A percentile compares a stretch with the other conserved stretches of the same genome.
Evolutionary conservation across 306 rosid genomes (phyloP).

Genomic region (Alnus rubra): DNA sequence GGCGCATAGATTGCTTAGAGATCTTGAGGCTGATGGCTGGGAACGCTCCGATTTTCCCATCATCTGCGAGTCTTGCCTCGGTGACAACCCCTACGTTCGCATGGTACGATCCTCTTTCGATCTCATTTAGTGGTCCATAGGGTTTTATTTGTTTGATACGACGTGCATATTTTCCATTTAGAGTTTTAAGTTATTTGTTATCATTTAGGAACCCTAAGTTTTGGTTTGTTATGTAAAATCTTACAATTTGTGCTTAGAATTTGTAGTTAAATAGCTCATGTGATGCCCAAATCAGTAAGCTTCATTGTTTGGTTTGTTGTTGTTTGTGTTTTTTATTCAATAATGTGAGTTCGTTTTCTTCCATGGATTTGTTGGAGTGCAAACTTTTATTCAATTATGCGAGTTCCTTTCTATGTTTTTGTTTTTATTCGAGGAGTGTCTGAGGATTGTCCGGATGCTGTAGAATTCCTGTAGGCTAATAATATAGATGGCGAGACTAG

Average conservation of each 20-base stretch:
- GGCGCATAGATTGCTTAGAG: constrained; percentile 60
- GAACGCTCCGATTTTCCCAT: constrained; percentile 64
- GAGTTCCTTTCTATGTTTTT: no score
- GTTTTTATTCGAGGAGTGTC: no score
- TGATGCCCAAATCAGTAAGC: neutral
- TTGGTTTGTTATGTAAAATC: neutral
- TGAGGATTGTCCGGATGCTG: no score
- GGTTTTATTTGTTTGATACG: neutral
- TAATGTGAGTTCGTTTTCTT: neutral
- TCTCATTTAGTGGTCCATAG: neutral
- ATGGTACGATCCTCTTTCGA: constrained; percentile 37
- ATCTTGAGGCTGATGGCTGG: constrained; percentile 67
- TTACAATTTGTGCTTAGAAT: neutral
- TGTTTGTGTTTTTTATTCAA: neutral
- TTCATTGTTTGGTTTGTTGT: neutral
- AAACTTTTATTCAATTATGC: no score
- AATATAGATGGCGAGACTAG: neutral
- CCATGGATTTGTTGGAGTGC: no score
- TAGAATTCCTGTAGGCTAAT: no score
- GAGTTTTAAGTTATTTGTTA: neutral
- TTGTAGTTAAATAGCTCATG: neutral
- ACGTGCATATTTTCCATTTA: neutral
- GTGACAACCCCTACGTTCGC: constrained; percentile 57
- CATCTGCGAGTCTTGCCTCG: constrained; percentile 62
- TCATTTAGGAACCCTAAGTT: neutral